Percentiles rank a stretch among this genome's conserved stretches.
Conservation (phyloP, 1,284 basidiomycete genomes). For the Apiotrichum porosum region DNA sequence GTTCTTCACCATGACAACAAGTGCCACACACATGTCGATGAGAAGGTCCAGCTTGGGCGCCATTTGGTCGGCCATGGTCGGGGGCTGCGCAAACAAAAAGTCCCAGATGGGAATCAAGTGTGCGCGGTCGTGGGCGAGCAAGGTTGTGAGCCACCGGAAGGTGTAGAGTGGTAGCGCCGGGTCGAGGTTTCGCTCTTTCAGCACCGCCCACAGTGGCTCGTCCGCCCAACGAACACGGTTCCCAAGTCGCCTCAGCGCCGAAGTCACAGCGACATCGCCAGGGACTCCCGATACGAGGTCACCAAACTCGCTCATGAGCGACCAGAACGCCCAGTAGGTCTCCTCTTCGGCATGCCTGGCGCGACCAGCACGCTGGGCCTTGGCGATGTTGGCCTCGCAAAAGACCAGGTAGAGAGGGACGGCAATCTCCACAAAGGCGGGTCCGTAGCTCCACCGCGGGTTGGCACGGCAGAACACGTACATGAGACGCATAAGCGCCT, state of each 20-base stretch:
- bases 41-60: conserved; percentile 37
- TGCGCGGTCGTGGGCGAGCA: conserved; percentile 29
- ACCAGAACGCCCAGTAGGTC: conserved; percentile 41
- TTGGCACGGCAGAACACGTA: conserved; percentile 41
- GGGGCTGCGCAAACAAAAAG: conserved; percentile 38
- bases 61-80: conserved; percentile 17
- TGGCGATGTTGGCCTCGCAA: conserved; percentile 12
- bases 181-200: conserved; percentile 35
- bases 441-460: conserved; percentile 39
- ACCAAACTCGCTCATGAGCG: conserved; percentile 35
- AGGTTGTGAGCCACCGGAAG: conserved; percentile 35
- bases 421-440: conserved; percentile 42
- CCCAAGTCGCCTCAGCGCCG: conserved; percentile 24
- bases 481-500: conserved; percentile 44
- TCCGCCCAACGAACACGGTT: conserved; percentile 40
- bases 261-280: conserved; percentile 4
- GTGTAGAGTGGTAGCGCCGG: conserved; percentile 33
- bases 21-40: conserved; percentile 38
- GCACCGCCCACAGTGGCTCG: conserved; percentile 21
- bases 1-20: conserved; percentile 36
- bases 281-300: conserved; percentile 17
- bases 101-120: conserved; percentile 41
- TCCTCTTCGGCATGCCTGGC: conserved; percentile 37
- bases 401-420: conserved; percentile 44
- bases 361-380: conserved; percentile 1